A percentile compares a stretch with the other conserved stretches of the same genome.
phyloP scores from a whole-genome alignment of 768 basidiomycete genomes.

The Mycena indigotica region DNA sequence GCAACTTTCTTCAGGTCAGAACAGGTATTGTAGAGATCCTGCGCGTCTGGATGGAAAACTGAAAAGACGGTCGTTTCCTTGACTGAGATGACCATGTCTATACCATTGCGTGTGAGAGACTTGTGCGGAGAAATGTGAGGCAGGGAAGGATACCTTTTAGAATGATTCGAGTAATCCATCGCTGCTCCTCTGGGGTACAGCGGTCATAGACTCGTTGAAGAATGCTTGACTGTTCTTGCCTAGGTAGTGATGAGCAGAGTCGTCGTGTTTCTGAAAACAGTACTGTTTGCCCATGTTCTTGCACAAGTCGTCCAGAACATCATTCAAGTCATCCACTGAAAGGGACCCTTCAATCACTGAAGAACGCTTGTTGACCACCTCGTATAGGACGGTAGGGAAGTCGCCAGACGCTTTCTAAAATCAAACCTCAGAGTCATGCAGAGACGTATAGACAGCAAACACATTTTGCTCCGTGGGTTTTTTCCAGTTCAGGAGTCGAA shows the following conservation, averaged over 20 bases:
- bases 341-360: slow-evolving; percentile 76
- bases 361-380: slow-evolving; percentile 83
- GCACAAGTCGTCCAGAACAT: slow-evolving; percentile 75
- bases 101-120: background rate
- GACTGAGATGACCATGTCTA: slow-evolving; percentile 90
- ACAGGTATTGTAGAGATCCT: slow-evolving; percentile 93
- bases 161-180: slow-evolving; percentile 95
- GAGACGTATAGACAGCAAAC: slow-evolving; percentile 26
- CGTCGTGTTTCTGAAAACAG: slow-evolving; percentile 25
- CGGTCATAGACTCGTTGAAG: slow-evolving; percentile 77
- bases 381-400: slow-evolving; percentile 83
- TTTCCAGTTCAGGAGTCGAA: slow-evolving; percentile 89
- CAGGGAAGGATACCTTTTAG: slow-evolving; percentile 68
- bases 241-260: slow-evolving; percentile 32
- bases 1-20: slow-evolving; percentile 94
- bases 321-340: slow-evolving; percentile 83
- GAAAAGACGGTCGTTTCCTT: slow-evolving; percentile 92
- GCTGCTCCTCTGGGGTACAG: slow-evolving; percentile 84
- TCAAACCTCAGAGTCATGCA: background rate
- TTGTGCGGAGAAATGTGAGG: slow-evolving; percentile 1
- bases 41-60: slow-evolving; percentile 92
- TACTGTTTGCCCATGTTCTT: slow-evolving; percentile 75
- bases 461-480: slow-evolving; percentile 72
- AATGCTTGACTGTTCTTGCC: slow-evolving; percentile 74
- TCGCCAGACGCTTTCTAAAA: slow-evolving; percentile 75